A percentile compares a stretch with the other conserved stretches of the same genome.
phyloP scores from a whole-genome alignment of 164 flowering plant genomes.

The Platanus orientalis region DNA sequence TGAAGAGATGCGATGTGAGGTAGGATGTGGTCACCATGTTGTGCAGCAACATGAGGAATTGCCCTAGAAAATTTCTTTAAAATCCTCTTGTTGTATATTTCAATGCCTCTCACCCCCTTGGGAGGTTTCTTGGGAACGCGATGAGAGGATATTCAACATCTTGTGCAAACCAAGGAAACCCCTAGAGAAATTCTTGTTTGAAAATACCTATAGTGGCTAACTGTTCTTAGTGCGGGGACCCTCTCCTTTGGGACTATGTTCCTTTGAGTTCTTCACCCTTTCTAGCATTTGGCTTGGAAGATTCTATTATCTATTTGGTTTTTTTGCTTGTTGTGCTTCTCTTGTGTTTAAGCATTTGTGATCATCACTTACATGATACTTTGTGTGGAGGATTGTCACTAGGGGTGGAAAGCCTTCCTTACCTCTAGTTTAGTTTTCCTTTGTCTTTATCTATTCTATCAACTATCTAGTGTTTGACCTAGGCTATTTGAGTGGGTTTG shows the following conservation, averaged over 20 bases:
- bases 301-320: slow-evolving; percentile 40
- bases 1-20: no score
- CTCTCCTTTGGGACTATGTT: slow-evolving; percentile 41
- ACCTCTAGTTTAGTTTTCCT: slow-evolving; percentile 36
- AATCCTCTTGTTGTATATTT: slow-evolving; percentile 44
- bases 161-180: slow-evolving; percentile 30
- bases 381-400: slow-evolving; percentile 41
- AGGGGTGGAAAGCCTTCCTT: slow-evolving; percentile 48
- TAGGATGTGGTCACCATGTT: no score
- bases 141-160: slow-evolving; percentile 35
- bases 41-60: no score
- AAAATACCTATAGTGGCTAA: slow-evolving; percentile 38
- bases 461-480: slow-evolving; percentile 35
- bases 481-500: slow-evolving; percentile 33
- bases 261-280: slow-evolving; percentile 37
- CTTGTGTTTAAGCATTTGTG: slow-evolving; percentile 36
- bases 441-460: slow-evolving; percentile 33
- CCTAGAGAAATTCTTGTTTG: no score
- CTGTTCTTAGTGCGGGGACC: slow-evolving; percentile 43
- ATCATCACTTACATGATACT: slow-evolving; percentile 41
- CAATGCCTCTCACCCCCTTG: slow-evolving; percentile 37
- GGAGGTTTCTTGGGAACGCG: slow-evolving; percentile 38
- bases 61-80: no score
- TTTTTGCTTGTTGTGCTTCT: slow-evolving; percentile 31
- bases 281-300: slow-evolving; percentile 45